Percentiles rank a stretch among this genome's conserved stretches.
These are phyloP conservation scores for Puccinia horiana DNA, from an alignment of 1,284 basidiomycete genomes.

Conservation along the genomic window DNA sequence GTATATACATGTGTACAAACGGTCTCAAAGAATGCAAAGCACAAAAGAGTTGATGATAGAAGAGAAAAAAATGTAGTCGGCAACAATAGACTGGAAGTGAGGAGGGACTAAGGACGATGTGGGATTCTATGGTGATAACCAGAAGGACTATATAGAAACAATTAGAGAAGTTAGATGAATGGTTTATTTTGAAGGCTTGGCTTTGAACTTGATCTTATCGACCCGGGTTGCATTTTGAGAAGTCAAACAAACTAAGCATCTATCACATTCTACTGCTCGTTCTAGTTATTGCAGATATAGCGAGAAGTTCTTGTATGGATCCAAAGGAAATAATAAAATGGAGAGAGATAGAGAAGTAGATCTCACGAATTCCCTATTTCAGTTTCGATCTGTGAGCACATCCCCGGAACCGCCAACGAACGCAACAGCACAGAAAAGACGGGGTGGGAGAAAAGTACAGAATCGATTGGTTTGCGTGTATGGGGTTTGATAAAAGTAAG, in stretches of 20 bases:
- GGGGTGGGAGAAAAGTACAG: background rate
- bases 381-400: too few species aligned
- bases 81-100: background rate
- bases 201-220: background rate
- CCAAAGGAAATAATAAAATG: too few species aligned
- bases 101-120: background rate
- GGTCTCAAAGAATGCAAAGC: background rate
- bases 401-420: too few species aligned
- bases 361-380: too few species aligned
- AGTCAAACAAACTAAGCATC: background rate
- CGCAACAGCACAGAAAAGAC: background rate
- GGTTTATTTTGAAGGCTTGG: background rate
- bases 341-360: too few species aligned
- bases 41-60: background rate
- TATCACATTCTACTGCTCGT: too few species aligned
- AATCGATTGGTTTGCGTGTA: background rate
- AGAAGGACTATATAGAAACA: background rate
- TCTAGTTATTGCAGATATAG: too few species aligned
- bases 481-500: background rate
- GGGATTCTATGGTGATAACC: background rate
- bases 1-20: background rate
- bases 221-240: too few species aligned
- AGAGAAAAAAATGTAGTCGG: background rate
- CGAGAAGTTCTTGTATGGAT: too few species aligned
- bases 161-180: background rate